These are phyloP conservation scores for Epichloe sp. DNA, from an alignment of 2,329 filamentous ascomycete genomes.

Conservation along the genomic window DNA sequence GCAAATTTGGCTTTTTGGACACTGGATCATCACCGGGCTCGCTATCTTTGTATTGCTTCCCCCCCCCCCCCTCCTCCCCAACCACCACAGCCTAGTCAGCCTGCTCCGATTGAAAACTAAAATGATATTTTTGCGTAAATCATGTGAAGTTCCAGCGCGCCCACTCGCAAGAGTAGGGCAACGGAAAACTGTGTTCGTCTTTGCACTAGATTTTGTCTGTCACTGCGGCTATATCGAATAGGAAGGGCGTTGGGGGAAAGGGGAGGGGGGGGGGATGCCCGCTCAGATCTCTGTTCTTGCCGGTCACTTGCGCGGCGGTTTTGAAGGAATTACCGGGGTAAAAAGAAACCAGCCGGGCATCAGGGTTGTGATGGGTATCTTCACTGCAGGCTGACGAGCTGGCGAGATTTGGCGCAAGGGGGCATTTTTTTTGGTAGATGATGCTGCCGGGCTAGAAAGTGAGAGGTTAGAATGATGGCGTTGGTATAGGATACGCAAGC, in stretches of 20 bases:
- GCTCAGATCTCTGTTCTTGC: slow-evolving; percentile 41
- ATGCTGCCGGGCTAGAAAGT: not conserved
- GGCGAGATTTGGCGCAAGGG: too few relatives aligned
- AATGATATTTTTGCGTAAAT: slow-evolving; percentile 3
- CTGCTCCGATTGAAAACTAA: slow-evolving; percentile 45
- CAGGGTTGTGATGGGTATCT: slow-evolving; percentile 2
- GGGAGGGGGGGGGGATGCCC: slow-evolving; percentile 8
- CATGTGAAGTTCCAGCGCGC: not conserved
- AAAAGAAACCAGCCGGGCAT: not conserved
- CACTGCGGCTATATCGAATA: slow-evolving; percentile 20
- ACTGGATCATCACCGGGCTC: slow-evolving; percentile 36
- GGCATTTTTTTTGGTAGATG: not conserved
- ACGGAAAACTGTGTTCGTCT: not conserved
- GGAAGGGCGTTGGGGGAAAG: not conserved
- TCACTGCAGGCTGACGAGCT: slow-evolving; percentile 1
- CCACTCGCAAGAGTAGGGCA: not conserved
- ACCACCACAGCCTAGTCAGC: slow-evolving; percentile 12
- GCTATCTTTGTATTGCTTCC: not conserved
- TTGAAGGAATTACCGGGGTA: not conserved
- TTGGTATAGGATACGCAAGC: not conserved
- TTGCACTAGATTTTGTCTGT: slow-evolving; percentile 13
- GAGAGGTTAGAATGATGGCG: not conserved
- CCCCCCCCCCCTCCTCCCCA: not conserved
- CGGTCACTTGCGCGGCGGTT: slow-evolving; percentile 4
- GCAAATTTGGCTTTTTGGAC: slow-evolving; percentile 48